These are phyloP conservation scores for Posidonia oceanica DNA, from an alignment of 116 monocot species.

Conservation along the genomic window DNA sequence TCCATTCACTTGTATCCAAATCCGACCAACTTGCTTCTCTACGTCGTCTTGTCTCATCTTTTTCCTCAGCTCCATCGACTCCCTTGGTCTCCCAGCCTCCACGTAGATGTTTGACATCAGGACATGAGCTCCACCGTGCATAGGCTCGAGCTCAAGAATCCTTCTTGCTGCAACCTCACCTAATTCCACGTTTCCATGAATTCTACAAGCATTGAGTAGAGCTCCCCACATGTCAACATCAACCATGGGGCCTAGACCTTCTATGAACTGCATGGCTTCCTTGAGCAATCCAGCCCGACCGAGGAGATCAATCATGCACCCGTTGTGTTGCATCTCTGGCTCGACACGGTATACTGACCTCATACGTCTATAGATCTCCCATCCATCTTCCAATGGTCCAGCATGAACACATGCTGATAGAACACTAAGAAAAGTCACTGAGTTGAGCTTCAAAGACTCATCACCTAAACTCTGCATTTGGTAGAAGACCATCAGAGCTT, in stretches of 20 bases:
- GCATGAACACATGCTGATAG: conserved; percentile 6
- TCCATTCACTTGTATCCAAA: conserved; percentile 45
- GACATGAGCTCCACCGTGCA: conserved; percentile 44
- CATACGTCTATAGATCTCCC: conserved; percentile 1
- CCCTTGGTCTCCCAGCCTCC: conserved; percentile 26
- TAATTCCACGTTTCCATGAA: conserved; percentile 18
- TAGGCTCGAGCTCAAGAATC: conserved; percentile 40
- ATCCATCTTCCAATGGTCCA: conserved; percentile 4
- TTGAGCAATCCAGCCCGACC: conserved; percentile 15
- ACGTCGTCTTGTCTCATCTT: conserved; percentile 32
- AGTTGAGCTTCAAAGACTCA: not conserved
- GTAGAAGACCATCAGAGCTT: conserved; percentile 29
- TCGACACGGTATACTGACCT: conserved; percentile 3
- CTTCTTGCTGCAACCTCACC: conserved; percentile 36
- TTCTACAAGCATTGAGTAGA: conserved; percentile 38
- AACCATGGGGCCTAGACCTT: not conserved
- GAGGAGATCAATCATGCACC: conserved; percentile 24
- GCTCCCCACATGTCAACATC: conserved; percentile 32
- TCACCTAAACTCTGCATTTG: not conserved
- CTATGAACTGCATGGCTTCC: conserved; percentile 11
- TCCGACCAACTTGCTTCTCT: conserved; percentile 42
- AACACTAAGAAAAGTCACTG: conserved; percentile 6
- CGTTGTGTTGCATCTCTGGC: conserved; percentile 16
- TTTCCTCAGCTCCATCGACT: conserved; percentile 36
- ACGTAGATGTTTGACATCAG: conserved; percentile 60